Evolutionary conservation across 805 yeast genomes (phyloP).

Genomic region (Myxozyma monticola): DNA sequence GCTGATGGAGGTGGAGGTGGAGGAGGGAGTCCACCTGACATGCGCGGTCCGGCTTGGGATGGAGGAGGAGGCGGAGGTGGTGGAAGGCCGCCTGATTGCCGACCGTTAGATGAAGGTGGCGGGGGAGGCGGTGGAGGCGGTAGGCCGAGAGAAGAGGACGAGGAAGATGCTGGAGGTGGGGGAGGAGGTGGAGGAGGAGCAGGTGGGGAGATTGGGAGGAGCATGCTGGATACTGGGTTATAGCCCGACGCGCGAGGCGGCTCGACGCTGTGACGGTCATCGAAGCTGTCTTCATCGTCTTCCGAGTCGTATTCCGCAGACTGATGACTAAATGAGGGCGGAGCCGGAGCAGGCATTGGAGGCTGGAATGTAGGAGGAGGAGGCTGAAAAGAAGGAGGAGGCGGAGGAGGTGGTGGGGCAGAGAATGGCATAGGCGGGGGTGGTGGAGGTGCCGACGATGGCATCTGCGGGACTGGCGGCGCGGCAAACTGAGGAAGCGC

Average conservation of each 20-base stretch:
- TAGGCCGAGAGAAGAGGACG: slow-evolving; percentile 35
- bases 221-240: slow-evolving; percentile 6
- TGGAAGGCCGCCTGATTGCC: slow-evolving; percentile 21
- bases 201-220: slow-evolving; percentile 11
- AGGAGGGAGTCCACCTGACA: slow-evolving; percentile 28
- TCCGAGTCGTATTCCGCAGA: slow-evolving; percentile 5
- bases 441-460: slow-evolving; percentile 26
- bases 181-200: slow-evolving; percentile 37
- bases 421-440: background rate
- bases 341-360: slow-evolving; percentile 15
- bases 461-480: slow-evolving; percentile 8
- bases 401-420: background rate
- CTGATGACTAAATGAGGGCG: slow-evolving; percentile 11
- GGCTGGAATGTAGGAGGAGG: no score
- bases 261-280: background rate
- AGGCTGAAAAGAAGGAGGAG: no score
- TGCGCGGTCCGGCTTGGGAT: slow-evolving; percentile 17
- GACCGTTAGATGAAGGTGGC: slow-evolving; percentile 28
- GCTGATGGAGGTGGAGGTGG: slow-evolving; percentile 27
- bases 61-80: slow-evolving; percentile 39
- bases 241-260: background rate
- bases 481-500: background rate
- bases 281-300: slow-evolving; percentile 6
- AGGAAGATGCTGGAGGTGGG: slow-evolving; percentile 39
- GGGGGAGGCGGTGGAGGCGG: slow-evolving; percentile 41